Evolutionary conservation across 805 yeast genomes (phyloP).

Genomic region (Phaffomyces opuntiae): DNA sequence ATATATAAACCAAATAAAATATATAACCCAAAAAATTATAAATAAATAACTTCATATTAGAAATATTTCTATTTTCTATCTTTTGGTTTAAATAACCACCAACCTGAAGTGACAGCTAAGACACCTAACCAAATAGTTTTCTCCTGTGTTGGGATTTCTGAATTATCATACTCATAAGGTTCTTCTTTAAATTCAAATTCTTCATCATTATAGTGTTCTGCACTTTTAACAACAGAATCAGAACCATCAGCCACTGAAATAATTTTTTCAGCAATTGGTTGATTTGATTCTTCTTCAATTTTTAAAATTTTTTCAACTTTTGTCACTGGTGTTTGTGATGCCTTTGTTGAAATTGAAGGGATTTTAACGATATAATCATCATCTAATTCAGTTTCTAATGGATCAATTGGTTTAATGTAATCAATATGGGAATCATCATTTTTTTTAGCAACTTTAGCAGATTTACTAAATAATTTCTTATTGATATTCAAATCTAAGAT

Average conservation of each 20-base stretch:
- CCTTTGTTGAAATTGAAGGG: constrained; percentile 43
- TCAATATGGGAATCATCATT: constrained; percentile 56
- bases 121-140: constrained; percentile 20
- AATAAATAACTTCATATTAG: background rate
- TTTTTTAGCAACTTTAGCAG: constrained; percentile 32
- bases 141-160: constrained; percentile 18
- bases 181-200: constrained; percentile 8
- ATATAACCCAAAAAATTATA: background rate
- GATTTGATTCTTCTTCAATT: constrained; percentile 3
- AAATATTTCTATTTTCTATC: background rate
- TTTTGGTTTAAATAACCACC: constrained; percentile 23
- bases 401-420: constrained; percentile 34
- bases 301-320: constrained; percentile 17
- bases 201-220: constrained; percentile 8
- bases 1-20: background rate
- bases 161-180: constrained; percentile 13
- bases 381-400: constrained; percentile 34
- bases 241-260: constrained; percentile 22
- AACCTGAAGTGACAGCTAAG: constrained; percentile 21
- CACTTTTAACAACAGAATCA: constrained; percentile 15
- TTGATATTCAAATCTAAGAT: background rate
- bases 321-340: constrained; percentile 32
- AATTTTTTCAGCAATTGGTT: constrained; percentile 11
- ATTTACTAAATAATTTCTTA: constrained; percentile 10
- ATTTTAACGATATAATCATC: constrained; percentile 38